phyloP scores from a whole-genome alignment of 352 stramenopile genomes.

The Globisporangium alternatum region DNA sequence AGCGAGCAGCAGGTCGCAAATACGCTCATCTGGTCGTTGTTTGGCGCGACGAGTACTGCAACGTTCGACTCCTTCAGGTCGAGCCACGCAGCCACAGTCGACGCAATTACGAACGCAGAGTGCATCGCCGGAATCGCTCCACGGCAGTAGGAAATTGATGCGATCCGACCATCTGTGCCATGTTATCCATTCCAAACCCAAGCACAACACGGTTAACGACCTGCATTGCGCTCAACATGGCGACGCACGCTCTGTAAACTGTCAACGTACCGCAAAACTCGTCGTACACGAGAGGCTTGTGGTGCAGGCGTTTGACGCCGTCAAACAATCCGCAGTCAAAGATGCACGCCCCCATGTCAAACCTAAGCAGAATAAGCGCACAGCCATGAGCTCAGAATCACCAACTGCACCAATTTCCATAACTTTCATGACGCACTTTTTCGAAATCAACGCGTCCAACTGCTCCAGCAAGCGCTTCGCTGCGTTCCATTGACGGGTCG shows the following conservation, averaged over 20 bases:
- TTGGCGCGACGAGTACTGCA: constrained; percentile 74
- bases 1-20: constrained; percentile 86
- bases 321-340: constrained; percentile 88
- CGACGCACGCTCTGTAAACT: neutral
- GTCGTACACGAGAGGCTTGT: constrained; percentile 80
- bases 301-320: constrained; percentile 74
- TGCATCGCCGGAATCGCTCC: constrained; percentile 80
- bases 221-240: neutral
- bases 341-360: constrained; percentile 75
- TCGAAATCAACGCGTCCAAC: constrained; percentile 58
- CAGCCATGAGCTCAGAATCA: neutral
- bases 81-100: constrained; percentile 80
- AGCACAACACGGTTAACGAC: neutral
- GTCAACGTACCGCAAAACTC: constrained; percentile 76
- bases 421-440: constrained; percentile 34
- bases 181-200: neutral
- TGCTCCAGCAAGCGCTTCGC: constrained; percentile 74
- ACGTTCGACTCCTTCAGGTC: constrained; percentile 75
- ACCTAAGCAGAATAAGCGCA: constrained; percentile 29
- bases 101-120: constrained; percentile 78
- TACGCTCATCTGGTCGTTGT: constrained; percentile 87
- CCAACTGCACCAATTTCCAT: neutral
- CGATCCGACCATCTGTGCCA: constrained; percentile 65
- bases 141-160: constrained; percentile 75
- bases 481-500: constrained; percentile 60